Evolutionary conservation across 73 alveolate genomes (phyloP), one percentile per base, ranked within the genome.

Genomic region (Tetrahymena thermophila): DNA sequence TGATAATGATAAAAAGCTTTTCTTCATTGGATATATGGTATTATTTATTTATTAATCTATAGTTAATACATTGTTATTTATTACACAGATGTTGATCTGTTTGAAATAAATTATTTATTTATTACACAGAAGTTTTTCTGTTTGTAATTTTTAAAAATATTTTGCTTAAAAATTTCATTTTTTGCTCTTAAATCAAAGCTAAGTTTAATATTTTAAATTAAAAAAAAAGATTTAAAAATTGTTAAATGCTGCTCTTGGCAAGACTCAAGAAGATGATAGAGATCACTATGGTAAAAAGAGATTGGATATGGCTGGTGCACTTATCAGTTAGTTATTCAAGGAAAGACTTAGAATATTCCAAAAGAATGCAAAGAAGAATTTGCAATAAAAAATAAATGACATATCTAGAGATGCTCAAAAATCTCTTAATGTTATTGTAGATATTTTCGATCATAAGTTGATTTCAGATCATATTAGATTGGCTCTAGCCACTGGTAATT

Each of bases 201-300:
- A n/a, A 97, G 98, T 94, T 94, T 99, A 93, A 11, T 15, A 6
- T 9, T 37, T 34, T 55, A 4, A 25, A 2, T 43, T 21, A 23
- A 42, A 1, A 85, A 43, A 34, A 40, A 25, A 89, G 84, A 58
- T 44, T 10, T 93, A 44, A 85, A 84, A 94, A 94, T 50, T 97
- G 56, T 97, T 98, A 50, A 97, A 97, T 96, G 99, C 99, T 93
- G 98, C 98, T 83, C 97, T 99, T 23, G 99, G 99, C n/a, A 97
- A 99, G 96, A 98, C 98, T 16, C 96, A 94, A 31, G 99, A 99
- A 95, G 99, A 99, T 97, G 99, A 99, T 95, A 97, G 99, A 95
- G 99, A 99, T 97, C 99, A 99, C 97, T 99, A 99, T 97, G 99
- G 99, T 15, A 99, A 99, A 98, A 99, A 99, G 98, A 98, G 99